Conservation (phyloP, 768 basidiomycete species). For the Phallus indusiatus region DNA sequence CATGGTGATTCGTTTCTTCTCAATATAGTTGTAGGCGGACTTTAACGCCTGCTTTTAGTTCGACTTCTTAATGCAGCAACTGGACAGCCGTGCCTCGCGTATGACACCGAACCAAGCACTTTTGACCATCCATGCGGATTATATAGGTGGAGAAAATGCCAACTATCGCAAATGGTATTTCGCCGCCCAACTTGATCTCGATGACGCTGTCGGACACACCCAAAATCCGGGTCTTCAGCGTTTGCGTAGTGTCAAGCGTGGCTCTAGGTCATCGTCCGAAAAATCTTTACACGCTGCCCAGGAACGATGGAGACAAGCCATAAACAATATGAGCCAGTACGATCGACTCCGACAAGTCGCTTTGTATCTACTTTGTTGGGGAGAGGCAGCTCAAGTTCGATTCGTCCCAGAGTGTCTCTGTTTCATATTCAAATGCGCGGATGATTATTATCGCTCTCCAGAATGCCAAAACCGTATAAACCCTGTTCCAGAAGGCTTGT, state of each 20-base stretch:
- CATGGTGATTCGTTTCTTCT: slow-evolving; percentile 49
- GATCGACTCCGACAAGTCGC: slow-evolving; percentile 95
- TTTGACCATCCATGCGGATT: slow-evolving; percentile 93
- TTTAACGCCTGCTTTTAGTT: slow-evolving; percentile 41
- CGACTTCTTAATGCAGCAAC: slow-evolving; percentile 95
- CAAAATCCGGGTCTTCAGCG: slow-evolving; percentile 88
- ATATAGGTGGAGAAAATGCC: slow-evolving; percentile 96
- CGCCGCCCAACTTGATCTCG: slow-evolving; percentile 95
- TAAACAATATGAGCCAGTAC: slow-evolving; percentile 98
- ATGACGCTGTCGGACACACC: slow-evolving; percentile 87
- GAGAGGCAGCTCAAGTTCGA: slow-evolving; percentile 94
- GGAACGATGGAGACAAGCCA: slow-evolving; percentile 92
- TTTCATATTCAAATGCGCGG: slow-evolving; percentile 99
- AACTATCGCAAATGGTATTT: slow-evolving; percentile 99
- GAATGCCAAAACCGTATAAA: slow-evolving; percentile 92
- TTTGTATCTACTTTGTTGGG: slow-evolving; percentile 92
- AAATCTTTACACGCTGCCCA: slow-evolving; percentile 75
- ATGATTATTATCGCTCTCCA: slow-evolving; percentile 98
- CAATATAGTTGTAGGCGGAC: not conserved
- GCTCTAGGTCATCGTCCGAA: slow-evolving; percentile 41
- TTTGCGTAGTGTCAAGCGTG: slow-evolving; percentile 62
- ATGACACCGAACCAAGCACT: slow-evolving; percentile 97
- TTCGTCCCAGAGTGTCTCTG: slow-evolving; percentile 95
- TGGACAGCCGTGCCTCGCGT: slow-evolving; percentile 92
- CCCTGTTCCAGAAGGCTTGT: slow-evolving; percentile 91